phyloP scores from a whole-genome alignment of 148 eudicot genomes.

The Heliosperma pusillum region DNA sequence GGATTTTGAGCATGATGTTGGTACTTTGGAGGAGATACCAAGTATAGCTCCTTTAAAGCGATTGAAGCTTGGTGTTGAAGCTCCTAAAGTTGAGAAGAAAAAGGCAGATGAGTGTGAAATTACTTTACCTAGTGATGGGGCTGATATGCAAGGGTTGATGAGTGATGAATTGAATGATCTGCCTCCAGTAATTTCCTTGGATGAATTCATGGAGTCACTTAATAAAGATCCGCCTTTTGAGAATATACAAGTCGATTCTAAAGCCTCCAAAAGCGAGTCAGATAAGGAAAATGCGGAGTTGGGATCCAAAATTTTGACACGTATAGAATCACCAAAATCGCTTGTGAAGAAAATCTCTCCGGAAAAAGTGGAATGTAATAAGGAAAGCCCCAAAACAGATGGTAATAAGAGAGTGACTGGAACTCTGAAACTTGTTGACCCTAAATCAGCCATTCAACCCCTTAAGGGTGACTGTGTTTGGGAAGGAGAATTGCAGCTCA shows the following conservation, averaged over 20 bases:
- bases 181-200: constrained; percentile 89
- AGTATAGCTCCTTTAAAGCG: constrained; percentile 28
- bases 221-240: constrained; percentile 91
- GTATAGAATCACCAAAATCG: constrained; percentile 34
- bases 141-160: constrained; percentile 90
- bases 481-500: constrained; percentile 81
- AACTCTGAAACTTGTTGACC: constrained; percentile 27
- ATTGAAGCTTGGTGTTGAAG: constrained; percentile 25
- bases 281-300: constrained; percentile 35
- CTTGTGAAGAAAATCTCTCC: constrained; percentile 22
- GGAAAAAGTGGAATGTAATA: constrained; percentile 26
- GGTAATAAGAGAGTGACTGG: constrained; percentile 27
- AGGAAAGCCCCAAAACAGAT: constrained; percentile 29
- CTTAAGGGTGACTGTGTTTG: constrained; percentile 47
- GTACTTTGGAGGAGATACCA: constrained; percentile 53
- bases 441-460: constrained; percentile 20
- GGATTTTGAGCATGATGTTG: constrained; percentile 63
- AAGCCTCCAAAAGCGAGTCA: constrained; percentile 20
- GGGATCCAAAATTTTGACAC: constrained; percentile 14
- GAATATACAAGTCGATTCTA: constrained; percentile 49
- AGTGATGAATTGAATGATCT: constrained; percentile 85
- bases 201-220: constrained; percentile 95
- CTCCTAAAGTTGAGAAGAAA: constrained; percentile 26
- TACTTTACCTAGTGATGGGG: constrained; percentile 72
- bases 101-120: constrained; percentile 46